A percentile compares a stretch with the other conserved stretches of the same genome.
phyloP scores from a whole-genome alignment of 1,284 basidiomycete species.

The Ganoderma sinense region DNA sequence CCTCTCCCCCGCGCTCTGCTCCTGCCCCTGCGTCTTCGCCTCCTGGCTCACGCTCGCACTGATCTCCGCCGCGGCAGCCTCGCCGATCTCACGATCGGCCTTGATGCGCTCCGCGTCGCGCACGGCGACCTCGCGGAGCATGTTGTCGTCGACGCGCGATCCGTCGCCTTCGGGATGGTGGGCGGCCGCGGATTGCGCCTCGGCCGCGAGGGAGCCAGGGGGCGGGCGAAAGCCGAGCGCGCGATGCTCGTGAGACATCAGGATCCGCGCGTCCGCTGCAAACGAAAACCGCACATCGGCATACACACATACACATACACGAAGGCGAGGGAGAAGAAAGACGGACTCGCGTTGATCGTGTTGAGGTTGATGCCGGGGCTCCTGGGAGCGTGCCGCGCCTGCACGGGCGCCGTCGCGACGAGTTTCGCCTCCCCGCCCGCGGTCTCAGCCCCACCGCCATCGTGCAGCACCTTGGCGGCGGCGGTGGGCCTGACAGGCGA shows the following conservation, averaged over 20 bases:
- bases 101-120: slow-evolving; percentile 34
- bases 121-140: slow-evolving; percentile 30
- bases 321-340: background rate
- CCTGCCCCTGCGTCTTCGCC: slow-evolving; percentile 41
- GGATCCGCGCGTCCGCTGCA: slow-evolving; percentile 38
- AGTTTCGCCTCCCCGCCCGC: slow-evolving; percentile 10
- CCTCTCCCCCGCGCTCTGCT: slow-evolving; percentile 40
- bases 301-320: background rate
- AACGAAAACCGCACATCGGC: too few species aligned
- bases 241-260: slow-evolving; percentile 44
- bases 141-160: slow-evolving; percentile 28
- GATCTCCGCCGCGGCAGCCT: slow-evolving; percentile 28
- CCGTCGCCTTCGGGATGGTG: slow-evolving; percentile 33
- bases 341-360: slow-evolving; percentile 35
- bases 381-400: slow-evolving; percentile 20
- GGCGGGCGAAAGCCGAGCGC: slow-evolving; percentile 44
- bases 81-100: slow-evolving; percentile 31
- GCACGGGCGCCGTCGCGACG: slow-evolving; percentile 3
- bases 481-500: slow-evolving; percentile 8
- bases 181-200: slow-evolving; percentile 39
- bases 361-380: slow-evolving; percentile 35
- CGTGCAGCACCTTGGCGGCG: background rate
- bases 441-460: background rate
- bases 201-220: slow-evolving; percentile 39
- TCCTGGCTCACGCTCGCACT: slow-evolving; percentile 20